These are phyloP conservation scores for Termitomyces titanicus DNA, from an alignment of 768 basidiomycete species.

Conservation along the genomic window DNA sequence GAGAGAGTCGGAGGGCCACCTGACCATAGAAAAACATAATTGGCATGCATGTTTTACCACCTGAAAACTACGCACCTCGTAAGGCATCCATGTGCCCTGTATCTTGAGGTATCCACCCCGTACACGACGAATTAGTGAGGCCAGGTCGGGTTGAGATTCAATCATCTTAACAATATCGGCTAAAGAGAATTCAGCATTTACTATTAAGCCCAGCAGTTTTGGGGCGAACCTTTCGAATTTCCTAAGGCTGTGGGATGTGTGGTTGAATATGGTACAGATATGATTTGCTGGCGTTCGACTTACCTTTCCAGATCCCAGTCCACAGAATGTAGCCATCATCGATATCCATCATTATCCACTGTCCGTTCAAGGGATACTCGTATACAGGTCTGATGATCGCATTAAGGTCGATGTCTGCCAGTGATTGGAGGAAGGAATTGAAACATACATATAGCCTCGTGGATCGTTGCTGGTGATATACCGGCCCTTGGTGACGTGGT, in stretches of 20 bases:
- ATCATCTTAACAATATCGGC: constrained; percentile 93
- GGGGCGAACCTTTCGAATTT: constrained; percentile 72
- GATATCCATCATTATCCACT: constrained; percentile 96
- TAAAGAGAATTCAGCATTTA: constrained; percentile 26
- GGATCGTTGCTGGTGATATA: constrained; percentile 91
- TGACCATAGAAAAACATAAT: constrained; percentile 23
- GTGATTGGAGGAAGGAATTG: neutral
- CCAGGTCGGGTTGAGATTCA: constrained; percentile 86
- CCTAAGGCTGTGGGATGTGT: constrained; percentile 56
- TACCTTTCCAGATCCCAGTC: constrained; percentile 95
- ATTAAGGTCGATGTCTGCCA: neutral
- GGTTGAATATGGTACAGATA: constrained; percentile 9
- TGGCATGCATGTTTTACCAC: neutral
- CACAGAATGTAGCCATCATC: constrained; percentile 90
- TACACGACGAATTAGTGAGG: constrained; percentile 76
- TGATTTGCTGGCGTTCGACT: constrained; percentile 4
- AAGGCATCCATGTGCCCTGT: constrained; percentile 94
- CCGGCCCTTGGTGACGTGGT: constrained; percentile 81
- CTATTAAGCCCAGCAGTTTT: neutral
- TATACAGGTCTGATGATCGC: constrained; percentile 62
- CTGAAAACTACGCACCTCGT: constrained; percentile 52
- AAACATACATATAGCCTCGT: constrained; percentile 77
- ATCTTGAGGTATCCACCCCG: constrained; percentile 89
- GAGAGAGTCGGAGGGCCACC: constrained; percentile 76
- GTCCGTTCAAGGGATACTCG: constrained; percentile 84